A percentile compares a stretch with the other conserved stretches of the same genome.
Conservation (phyloP, 768 basidiomycete genomes). For the Hydnomerulius pinastri region DNA sequence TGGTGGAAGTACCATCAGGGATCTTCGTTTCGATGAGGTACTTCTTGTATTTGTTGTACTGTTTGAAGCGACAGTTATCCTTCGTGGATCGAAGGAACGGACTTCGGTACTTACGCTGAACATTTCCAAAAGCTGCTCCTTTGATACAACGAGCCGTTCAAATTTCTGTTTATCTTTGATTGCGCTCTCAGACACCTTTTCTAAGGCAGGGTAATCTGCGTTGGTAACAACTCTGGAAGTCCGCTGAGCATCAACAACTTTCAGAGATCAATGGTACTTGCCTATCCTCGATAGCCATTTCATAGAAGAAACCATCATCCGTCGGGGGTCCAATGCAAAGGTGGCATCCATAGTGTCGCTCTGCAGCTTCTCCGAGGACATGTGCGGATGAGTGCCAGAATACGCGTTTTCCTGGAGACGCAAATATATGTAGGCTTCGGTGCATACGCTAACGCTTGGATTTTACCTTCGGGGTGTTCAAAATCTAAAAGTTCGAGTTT, state of each 20-base stretch:
- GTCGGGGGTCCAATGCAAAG: slow-evolving; percentile 96
- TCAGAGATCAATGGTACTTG: slow-evolving; percentile 23
- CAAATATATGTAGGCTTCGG: not conserved
- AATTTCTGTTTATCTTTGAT: slow-evolving; percentile 98
- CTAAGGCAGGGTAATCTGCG: slow-evolving; percentile 84
- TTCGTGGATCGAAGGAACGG: not conserved
- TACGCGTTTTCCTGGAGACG: slow-evolving; percentile 78
- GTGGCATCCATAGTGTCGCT: slow-evolving; percentile 96
- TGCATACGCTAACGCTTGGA: not conserved
- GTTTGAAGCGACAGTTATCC: slow-evolving; percentile 8
- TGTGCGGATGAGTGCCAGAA: slow-evolving; percentile 99
- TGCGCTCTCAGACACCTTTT: slow-evolving; percentile 83
- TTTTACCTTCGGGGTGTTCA: slow-evolving; percentile 81
- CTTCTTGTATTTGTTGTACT: slow-evolving; percentile 99
- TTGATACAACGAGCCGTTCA: slow-evolving; percentile 89
- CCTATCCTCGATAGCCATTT: slow-evolving; percentile 91
- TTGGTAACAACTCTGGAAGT: slow-evolving; percentile 66
- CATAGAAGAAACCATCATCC: slow-evolving; percentile 99
- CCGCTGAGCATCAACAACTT: not conserved
- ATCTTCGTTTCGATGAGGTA: slow-evolving; percentile 95
- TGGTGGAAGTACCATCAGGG: slow-evolving; percentile 93
- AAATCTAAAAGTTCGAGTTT: slow-evolving; percentile 89
- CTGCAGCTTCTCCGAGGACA: slow-evolving; percentile 94
- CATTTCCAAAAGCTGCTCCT: slow-evolving; percentile 96
- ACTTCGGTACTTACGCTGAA: slow-evolving; percentile 68